Evolutionary conservation across 139 green algal species (phyloP), one percentile per base, ranked within the genome.

Genomic region (Deuterostichococcus epilithicus): DNA sequence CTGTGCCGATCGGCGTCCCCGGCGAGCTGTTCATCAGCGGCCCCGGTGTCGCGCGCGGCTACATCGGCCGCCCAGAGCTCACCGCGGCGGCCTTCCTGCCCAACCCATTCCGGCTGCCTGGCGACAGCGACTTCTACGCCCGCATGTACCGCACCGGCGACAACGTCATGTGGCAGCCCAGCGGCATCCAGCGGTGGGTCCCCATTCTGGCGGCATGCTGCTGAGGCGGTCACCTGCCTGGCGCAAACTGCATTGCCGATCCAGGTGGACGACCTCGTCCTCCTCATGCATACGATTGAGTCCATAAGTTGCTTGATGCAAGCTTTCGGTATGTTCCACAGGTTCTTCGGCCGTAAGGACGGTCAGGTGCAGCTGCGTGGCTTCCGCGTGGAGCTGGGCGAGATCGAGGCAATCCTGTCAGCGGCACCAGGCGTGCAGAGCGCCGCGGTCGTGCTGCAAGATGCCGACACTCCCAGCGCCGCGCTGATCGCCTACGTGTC

Each of bases 341-440:
- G 52, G 52, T 63, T 63, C 52, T 63, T 63, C 28, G 68, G 68
- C 30, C 68, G 59, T 20, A 63, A 63, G 52, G 52, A 63, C 28
- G 52, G 52, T 63, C 81, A 86, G 73, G 73, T 90, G 42, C 88
- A 76, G 58, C 36, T 76, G 5, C 38, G 68, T 20, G 81, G 81
- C 25, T 79, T 76, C 42, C 81, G 81, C 67, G 76, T 86, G 36
- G 81, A 86, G 66, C 77, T 86, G 33, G 81, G 77, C 0, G 81
- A 86, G 75, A 73, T 83, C 1, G 81, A 86, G 45, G 47, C 68
- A 23, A 66, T 39, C 20, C 26, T 80, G 13, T 23, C 52, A n/a
- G 52, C 52, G 13, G 52, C 18, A 20, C 52, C 52, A 3, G 52
- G 52, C 20, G 18, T 63, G 52, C 52, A 63, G 52, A 63, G 52